Evolutionary conservation across 192 early-diverging fungal species (phyloP), one percentile per base, ranked within the genome.

Genomic region (Gonapodya prolifera): DNA sequence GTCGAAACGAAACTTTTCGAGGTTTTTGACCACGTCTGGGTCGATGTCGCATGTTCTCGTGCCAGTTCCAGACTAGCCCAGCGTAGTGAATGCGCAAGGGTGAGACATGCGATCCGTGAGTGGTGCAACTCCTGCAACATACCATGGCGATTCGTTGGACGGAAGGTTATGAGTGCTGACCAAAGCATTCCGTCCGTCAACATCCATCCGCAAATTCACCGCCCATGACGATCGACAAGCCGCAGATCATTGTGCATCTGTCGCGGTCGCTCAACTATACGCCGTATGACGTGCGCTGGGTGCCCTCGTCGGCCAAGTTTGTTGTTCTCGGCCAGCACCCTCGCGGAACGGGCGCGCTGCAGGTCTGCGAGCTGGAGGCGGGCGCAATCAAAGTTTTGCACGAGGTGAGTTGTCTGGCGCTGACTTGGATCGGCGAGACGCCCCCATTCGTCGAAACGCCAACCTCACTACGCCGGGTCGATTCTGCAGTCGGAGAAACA

Each of bases 231-330:
- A 73, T 84, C 34, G 86, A 87, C 35, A 86, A 87, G 76, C 70
- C 83, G 35, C 86, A 87, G 77, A 87, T 87, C 32, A 81, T 87
- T 18, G 77, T 80, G 8, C 84, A 87, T 75, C 70, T 83, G 45
- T 78, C 82, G 30, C 83, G 85, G 69, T 84, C 84, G 8, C 33
- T 74, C 61, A 35, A 86, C 78, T 87, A 80, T 32, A 87, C 82
- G 74, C 77, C 85, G 2, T 82, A 89, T 79, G 88, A 91, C 76
- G 89, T 92, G 0, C 83, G 86, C 61, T 93, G 92, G 92, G 79
- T 93, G 13, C 92, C 91, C 30, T 76, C 70, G 31, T 88, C 90
- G 0, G 86, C 92, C 2, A 81, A 87, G 28, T 82, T 92, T 69
- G 91, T 91, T 30, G 84, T 86, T 16, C 77, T 92, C 0, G 92